A percentile compares a stretch with the other conserved stretches of the same genome.
Evolutionary conservation across 805 yeast species (phyloP).

Genomic region (Candida namnaoensis): DNA sequence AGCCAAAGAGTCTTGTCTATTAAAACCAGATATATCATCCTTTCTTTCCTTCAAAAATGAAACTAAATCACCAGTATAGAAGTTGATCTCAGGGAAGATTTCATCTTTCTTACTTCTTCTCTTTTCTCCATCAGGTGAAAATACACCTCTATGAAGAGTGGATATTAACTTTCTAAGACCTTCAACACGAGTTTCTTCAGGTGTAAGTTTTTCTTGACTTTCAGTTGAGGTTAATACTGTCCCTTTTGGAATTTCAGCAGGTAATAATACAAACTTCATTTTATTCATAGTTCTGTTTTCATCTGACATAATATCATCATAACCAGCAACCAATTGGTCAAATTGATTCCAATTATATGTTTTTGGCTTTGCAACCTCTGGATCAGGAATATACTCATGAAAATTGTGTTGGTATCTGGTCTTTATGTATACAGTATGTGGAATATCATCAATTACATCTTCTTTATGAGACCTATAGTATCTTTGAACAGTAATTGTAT

Average conservation of each 20-base stretch:
- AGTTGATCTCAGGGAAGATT: slow-evolving; percentile 64
- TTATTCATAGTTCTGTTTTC: slow-evolving; percentile 48
- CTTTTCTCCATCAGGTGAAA: slow-evolving; percentile 33
- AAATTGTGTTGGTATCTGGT: slow-evolving; percentile 72
- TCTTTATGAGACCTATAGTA: slow-evolving; percentile 36
- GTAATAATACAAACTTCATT: slow-evolving; percentile 79
- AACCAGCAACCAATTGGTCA: slow-evolving; percentile 90
- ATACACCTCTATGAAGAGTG: slow-evolving; percentile 49
- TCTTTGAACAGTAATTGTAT: slow-evolving; percentile 71
- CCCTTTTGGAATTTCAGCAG: slow-evolving; percentile 59
- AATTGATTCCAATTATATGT: slow-evolving; percentile 82
- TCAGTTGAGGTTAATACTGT: slow-evolving; percentile 29
- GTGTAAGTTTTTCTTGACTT: slow-evolving; percentile 53
- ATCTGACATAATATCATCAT: slow-evolving; percentile 57
- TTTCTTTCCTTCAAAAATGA: slow-evolving; percentile 48
- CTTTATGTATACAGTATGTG: slow-evolving; percentile 53
- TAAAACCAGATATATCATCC: slow-evolving; percentile 18
- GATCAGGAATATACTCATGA: slow-evolving; percentile 46
- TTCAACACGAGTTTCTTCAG: slow-evolving; percentile 89
- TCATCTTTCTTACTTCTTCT: slow-evolving; percentile 31
- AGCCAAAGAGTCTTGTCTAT: slow-evolving; percentile 25
- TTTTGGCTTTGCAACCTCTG: slow-evolving; percentile 41
- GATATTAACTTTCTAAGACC: slow-evolving; percentile 69
- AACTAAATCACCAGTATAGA: slow-evolving; percentile 81
- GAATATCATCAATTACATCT: slow-evolving; percentile 19